Base-by-base conservation (phyloP, 2,329 filamentous ascomycete genomes). In the Pseudogymnoascus sp. region DNA sequence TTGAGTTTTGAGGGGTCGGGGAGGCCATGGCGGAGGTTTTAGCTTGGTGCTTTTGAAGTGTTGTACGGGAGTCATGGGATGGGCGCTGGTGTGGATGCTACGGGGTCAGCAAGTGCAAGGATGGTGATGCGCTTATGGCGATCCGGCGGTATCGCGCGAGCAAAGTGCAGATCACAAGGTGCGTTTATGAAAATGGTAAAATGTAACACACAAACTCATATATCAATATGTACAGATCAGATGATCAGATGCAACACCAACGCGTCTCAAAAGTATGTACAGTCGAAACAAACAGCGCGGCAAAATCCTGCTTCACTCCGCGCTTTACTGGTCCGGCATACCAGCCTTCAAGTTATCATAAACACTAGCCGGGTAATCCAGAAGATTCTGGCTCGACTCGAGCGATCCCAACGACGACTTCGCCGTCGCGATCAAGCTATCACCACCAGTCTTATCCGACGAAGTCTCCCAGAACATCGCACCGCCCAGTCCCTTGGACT, bases 381-480 rank as follows among this genome's bases (percentile, higher is more conserved):
- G 71, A 62, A 75, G 70, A 68, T 86, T 86, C 64, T 76, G 68
- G 4, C 70, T 75, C 17, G 71, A 71, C 57, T 83, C 79, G 4
- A 83, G 69, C 1, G 73, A 67, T 3, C 75, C 74, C 11, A 79
- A 73, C 2, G 68, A 72, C 5, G 71, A 70, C 39, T 75, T 77
- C 59, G 73, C 70, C 4, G 79, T 79, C 36, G 72, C 69, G 62
- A 89, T 86, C 67, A 94, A 75, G 66, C 85, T 89, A 2, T 80
- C 79, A 9, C 73, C 74, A 15, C 80, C 83, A 3, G 69, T 78
- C 68, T 81, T 81, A 71, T 95, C 90, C 6, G 80, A 84, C 64
- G 85, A 89, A 13, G 83, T 85, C 72, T 94, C 89, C 90, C 90
- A 95, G 82, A 89, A 95, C 89, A 94, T 93, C 31, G 82, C 85